Base-by-base conservation (phyloP, 305 asterid species). In the Ilex paraguariensis region DNA sequence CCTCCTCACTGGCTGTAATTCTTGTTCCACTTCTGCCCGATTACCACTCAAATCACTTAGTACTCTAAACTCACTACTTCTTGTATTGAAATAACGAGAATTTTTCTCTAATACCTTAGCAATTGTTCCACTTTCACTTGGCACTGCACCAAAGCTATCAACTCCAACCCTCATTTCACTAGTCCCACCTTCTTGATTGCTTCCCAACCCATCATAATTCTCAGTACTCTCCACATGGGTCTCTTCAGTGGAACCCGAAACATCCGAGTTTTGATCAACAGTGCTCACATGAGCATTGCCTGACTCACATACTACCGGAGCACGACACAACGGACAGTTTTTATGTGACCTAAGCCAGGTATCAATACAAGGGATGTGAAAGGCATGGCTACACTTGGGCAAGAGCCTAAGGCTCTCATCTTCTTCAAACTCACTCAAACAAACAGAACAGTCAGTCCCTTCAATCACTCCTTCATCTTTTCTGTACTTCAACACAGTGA, bases 381-480 rank as follows among this genome's bases (percentile, higher is more conserved):
- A 45, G 50, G 50, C 50, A 45, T 45, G 50, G 50, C 50, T 45
- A 45, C 50, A 45, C 50, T 45, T 45, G 50, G 50, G 50, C 50
- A 45, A 13, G 13, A 45, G 50, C 50, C 50, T 45, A 13, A 45
- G 50, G 13, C 50, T 45, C 50, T 45, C 50, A 2, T 45, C 50
- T 45, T 45, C 50, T 45, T 45, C 11, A 45, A 45, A 45, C 50
- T 45, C 50, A 45, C 50, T 45, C 2, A 45, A 45, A 45, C 50
- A 45, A 45, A 45, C 50, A 45, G 50, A 45, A 13, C 50, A 45
- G 13, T 45, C 50, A 45, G 50, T 45, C 50, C 50, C 50, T 45
- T 45, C 50, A 13, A 45, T 45, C 2, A 45, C 9, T 13, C 50
- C 50, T 45, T 45, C 11, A 13, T 45, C 50, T 8, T 8, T 45